phyloP scores from a whole-genome alignment of 768 basidiomycete species.

The Kwoniella heveanensis region DNA sequence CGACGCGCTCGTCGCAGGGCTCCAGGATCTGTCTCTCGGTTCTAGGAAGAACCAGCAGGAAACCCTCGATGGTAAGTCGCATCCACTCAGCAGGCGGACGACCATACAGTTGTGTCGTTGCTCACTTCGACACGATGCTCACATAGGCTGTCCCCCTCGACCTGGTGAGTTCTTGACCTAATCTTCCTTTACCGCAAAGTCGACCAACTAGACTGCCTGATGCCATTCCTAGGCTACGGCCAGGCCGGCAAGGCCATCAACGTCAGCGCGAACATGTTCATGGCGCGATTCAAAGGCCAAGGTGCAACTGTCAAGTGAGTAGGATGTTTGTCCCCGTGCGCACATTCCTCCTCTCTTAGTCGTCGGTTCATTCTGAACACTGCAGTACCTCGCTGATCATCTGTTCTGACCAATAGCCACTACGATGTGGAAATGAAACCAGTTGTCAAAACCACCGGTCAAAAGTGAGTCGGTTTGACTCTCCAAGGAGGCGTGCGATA shows the following conservation, averaged over 20 bases:
- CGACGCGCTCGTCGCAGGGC: constrained; percentile 18
- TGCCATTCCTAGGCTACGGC: constrained; percentile 33
- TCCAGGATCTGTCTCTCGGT: constrained; percentile 14
- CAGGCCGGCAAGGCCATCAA: constrained; percentile 37
- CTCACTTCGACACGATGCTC: not conserved
- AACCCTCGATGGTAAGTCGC: constrained; percentile 23
- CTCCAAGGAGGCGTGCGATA: not conserved
- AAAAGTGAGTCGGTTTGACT: constrained; percentile 37
- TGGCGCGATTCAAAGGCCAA: constrained; percentile 41
- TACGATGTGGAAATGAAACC: constrained; percentile 56
- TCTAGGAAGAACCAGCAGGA: constrained; percentile 13
- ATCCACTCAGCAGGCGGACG: too few species aligned
- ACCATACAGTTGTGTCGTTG: too few species aligned
- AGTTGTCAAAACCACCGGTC: constrained; percentile 51
- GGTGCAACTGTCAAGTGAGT: constrained; percentile 34
- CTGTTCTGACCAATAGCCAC: constrained; percentile 29
- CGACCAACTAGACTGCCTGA: not conserved
- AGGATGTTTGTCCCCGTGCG: too few species aligned
- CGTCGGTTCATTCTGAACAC: too few species aligned
- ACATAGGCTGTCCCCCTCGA: constrained; percentile 24
- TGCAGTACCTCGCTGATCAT: not conserved
- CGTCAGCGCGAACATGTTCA: constrained; percentile 49
- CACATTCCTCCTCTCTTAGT: too few species aligned
- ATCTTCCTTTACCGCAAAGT: not conserved
- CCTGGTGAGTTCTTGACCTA: constrained; percentile 13